Evolutionary conservation across 495 filamentous ascomycete species (phyloP).

Genomic region (Corynascus novoguineensis): DNA sequence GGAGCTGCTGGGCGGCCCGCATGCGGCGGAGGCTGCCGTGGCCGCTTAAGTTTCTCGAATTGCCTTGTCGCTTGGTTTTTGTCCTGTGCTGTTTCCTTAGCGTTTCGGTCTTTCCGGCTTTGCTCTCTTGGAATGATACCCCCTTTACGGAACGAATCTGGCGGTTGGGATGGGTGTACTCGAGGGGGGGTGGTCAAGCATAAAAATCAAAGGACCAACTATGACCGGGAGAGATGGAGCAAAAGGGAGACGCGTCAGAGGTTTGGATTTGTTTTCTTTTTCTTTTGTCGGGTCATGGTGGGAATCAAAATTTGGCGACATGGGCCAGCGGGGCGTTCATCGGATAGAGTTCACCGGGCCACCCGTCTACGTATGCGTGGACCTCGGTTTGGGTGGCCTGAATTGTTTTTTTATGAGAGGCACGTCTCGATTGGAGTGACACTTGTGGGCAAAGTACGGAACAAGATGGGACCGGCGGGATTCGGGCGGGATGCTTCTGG

Average conservation of each 20-base stretch:
- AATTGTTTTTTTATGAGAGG: background rate
- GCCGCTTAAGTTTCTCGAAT: conserved; percentile 6
- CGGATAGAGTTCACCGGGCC: conserved; percentile 6
- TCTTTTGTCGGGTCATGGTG: background rate
- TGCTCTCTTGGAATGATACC: conserved; percentile 22
- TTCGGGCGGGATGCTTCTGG: background rate
- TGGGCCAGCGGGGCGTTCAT: conserved; percentile 9
- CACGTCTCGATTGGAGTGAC: background rate
- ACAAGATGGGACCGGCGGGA: background rate
- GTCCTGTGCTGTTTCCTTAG: background rate
- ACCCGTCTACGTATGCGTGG: conserved; percentile 7
- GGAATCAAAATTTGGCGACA: conserved; percentile 5
- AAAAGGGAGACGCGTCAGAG: background rate
- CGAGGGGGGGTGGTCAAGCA: background rate
- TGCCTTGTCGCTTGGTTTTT: background rate
- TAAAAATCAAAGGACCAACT: conserved; percentile 8
- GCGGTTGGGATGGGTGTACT: background rate
- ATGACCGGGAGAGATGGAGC: conserved; percentile 5
- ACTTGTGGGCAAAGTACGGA: background rate
- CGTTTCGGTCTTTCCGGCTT: conserved; percentile 5
- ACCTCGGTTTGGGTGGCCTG: conserved; percentile 4
- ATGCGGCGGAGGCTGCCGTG: conserved; percentile 14
- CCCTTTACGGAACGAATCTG: conserved; percentile 17
- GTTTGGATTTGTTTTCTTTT: background rate
- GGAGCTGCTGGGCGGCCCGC: conserved; percentile 72